phyloP scores from a whole-genome alignment of 768 basidiomycete genomes.

The Mycena sanguinolenta region DNA sequence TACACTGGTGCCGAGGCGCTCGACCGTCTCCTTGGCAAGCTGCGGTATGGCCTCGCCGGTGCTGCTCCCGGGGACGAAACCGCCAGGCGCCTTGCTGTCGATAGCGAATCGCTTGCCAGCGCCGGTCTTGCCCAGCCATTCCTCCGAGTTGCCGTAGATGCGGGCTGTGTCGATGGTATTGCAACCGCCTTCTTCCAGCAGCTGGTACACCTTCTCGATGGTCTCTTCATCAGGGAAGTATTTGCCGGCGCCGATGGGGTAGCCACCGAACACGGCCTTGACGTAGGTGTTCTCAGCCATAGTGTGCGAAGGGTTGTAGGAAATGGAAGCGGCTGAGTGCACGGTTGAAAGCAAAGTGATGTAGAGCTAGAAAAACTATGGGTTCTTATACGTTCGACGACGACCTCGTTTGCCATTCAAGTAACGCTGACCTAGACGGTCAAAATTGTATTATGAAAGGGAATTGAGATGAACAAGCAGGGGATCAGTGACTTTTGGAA shows the following conservation, averaged over 20 bases:
- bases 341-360: no score
- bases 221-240: neutral
- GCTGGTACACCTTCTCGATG: neutral
- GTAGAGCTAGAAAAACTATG: no score
- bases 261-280: neutral
- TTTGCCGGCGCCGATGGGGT: neutral
- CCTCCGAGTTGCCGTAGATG: neutral
- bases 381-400: no score
- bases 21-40: neutral
- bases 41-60: neutral
- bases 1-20: neutral
- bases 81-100: neutral
- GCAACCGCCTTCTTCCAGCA: neutral
- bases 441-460: no score
- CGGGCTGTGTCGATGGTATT: conserved; percentile 2
- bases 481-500: no score
- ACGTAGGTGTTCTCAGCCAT: neutral
- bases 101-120: neutral
- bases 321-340: no score
- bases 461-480: no score
- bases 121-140: no score
- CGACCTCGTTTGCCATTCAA: no score
- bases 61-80: neutral
- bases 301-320: neutral
- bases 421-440: no score